Percentiles rank a stretch among this genome's conserved stretches.
phyloP scores from a whole-genome alignment of 1,284 basidiomycete genomes.

The Wolfiporia cocos region DNA sequence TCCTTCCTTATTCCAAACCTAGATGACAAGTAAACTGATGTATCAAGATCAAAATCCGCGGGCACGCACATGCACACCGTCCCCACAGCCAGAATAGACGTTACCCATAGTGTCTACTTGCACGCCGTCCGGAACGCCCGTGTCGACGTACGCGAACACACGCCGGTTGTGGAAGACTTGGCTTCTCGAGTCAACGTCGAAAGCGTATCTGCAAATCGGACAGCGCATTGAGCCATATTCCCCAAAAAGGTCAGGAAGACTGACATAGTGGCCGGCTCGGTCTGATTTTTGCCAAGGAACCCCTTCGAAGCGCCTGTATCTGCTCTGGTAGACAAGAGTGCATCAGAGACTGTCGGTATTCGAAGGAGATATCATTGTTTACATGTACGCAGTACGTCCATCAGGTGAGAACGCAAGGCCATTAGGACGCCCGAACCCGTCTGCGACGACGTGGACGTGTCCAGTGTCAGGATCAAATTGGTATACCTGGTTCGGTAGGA shows the following conservation, averaged over 20 bases:
- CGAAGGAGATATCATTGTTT: constrained; percentile 18
- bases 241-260: constrained; percentile 12
- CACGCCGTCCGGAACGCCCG: constrained; percentile 59
- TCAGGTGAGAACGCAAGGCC: constrained; percentile 68
- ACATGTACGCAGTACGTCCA: constrained; percentile 64
- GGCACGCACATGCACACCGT: constrained; percentile 57
- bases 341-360: neutral
- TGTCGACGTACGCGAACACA: constrained; percentile 65
- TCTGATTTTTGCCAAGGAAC: constrained; percentile 52
- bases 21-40: constrained; percentile 1
- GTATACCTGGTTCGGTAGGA: constrained; percentile 71
- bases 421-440: constrained; percentile 56
- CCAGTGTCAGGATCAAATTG: constrained; percentile 61
- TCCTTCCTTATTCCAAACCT: constrained; percentile 63
- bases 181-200: constrained; percentile 57
- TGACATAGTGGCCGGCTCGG: constrained; percentile 64
- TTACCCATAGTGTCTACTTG: constrained; percentile 59
- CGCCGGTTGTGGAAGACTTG: constrained; percentile 57
- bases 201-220: constrained; percentile 49
- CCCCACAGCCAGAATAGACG: constrained; percentile 63
- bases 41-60: neutral
- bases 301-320: constrained; percentile 47
- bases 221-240: neutral
- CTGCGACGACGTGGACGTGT: constrained; percentile 62
- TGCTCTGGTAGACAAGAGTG: constrained; percentile 27